phyloP scores from a whole-genome alignment of 2,329 filamentous ascomycete species.

The Scorias spongiosa region DNA sequence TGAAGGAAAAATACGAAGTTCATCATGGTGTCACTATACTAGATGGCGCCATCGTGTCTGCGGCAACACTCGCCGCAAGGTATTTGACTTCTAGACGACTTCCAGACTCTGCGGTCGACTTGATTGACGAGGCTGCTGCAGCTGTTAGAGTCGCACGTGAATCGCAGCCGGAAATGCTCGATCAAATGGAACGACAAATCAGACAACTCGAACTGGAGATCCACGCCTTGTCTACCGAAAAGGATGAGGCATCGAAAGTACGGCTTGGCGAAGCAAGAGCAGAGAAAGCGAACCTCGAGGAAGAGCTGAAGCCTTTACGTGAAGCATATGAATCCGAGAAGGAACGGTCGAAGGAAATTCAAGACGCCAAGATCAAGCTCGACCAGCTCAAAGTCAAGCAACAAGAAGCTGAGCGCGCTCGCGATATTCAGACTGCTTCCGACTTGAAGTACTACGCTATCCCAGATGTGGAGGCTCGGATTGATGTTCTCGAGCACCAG shows the following conservation, averaged over 20 bases:
- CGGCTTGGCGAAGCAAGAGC: conserved; percentile 72
- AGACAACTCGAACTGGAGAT: conserved; percentile 96
- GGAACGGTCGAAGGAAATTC: conserved; percentile 76
- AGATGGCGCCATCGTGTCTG: conserved; percentile 79
- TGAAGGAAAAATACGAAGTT: conserved; percentile 96
- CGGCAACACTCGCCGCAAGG: conserved; percentile 80
- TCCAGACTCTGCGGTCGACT: conserved; percentile 89
- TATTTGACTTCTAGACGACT: conserved; percentile 85
- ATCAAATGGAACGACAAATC: conserved; percentile 79
- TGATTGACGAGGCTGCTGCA: conserved; percentile 90
- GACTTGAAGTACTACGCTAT: conserved; percentile 97
- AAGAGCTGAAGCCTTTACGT: conserved; percentile 78
- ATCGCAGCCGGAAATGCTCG: conserved; percentile 89
- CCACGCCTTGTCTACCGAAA: conserved; percentile 81
- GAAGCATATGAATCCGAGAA: conserved; percentile 96
- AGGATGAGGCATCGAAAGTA: conserved; percentile 78
- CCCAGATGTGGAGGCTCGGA: conserved; percentile 70
- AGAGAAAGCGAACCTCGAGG: conserved; percentile 85
- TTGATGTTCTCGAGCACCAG: conserved; percentile 65
- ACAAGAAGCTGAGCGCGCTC: conserved; percentile 78
- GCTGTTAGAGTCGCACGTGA: conserved; percentile 92
- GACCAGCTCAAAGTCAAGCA: conserved; percentile 82
- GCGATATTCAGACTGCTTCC: conserved; percentile 74
- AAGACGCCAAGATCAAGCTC: conserved; percentile 78
- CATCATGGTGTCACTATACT: conserved; percentile 96